Conservation (phyloP, 805 yeast genomes). For the Ogataea paraovalis region DNA sequence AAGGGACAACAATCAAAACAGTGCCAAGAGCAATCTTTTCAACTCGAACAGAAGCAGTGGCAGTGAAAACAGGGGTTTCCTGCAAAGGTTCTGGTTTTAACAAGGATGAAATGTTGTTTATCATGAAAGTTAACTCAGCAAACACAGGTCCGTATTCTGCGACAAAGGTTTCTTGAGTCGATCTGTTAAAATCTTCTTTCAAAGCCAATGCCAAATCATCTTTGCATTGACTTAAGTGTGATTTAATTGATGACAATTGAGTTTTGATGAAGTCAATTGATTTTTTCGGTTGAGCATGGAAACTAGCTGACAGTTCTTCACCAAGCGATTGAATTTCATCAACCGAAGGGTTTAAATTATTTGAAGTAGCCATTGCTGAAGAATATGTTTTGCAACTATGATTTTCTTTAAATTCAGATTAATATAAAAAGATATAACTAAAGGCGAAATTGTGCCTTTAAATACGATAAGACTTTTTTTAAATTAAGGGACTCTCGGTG, state of each 20-base stretch:
- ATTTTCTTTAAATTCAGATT: no score
- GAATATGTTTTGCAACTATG: background rate
- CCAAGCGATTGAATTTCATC: conserved; percentile 48
- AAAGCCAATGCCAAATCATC: conserved; percentile 56
- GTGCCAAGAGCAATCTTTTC: conserved; percentile 55
- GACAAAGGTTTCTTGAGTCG: conserved; percentile 55
- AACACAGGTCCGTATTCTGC: conserved; percentile 52
- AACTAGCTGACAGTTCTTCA: conserved; percentile 37
- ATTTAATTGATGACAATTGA: conserved; percentile 65
- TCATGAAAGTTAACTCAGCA: conserved; percentile 55
- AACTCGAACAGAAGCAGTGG: conserved; percentile 22
- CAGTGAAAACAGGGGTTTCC: conserved; percentile 33
- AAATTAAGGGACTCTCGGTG: no score
- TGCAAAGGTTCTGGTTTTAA: conserved; percentile 44
- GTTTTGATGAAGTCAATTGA: conserved; percentile 53
- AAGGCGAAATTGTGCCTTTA: no score
- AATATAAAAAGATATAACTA: no score
- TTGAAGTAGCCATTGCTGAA: conserved; percentile 20
- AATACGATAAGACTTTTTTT: no score
- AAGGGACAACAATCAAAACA: conserved; percentile 71
- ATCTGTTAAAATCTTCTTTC: conserved; percentile 61
- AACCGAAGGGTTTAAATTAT: conserved; percentile 34
- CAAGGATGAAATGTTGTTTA: conserved; percentile 60
- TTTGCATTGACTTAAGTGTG: conserved; percentile 54
- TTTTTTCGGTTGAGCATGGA: conserved; percentile 42